Evolutionary conservation across 2,329 filamentous ascomycete species (phyloP), one percentile per base, ranked within the genome.

Genomic region (Botryotinia convoluta): DNA sequence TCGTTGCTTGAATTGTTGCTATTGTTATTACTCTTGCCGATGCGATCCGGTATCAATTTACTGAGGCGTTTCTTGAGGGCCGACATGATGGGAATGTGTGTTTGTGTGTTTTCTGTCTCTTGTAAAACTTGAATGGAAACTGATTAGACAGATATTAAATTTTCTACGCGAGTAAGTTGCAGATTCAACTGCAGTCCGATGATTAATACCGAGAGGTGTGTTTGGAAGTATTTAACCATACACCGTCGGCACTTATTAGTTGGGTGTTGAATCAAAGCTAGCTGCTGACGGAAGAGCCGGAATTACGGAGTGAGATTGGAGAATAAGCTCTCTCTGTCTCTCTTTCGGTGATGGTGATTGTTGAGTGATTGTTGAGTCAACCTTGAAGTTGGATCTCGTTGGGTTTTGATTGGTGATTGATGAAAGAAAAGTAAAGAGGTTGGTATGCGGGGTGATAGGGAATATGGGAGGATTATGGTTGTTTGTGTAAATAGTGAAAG

Each of bases 21-120:
- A 32, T 71, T 74, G 12, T 51, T 64, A n/a, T 74, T 54, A 18
- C n/a, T 71, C 39, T 57, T 67, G 4, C 73, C 69, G 1, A 51
- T 45, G 51, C 39, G 69, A 65, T 77, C 57, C 1, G 75, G 74
- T 73, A 75, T 77, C 37, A 80, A 62, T 72, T 78, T 80, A 60
- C 65, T 73, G 67, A 80, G 76, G 16, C 75, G 76, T 61, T 79
- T 80, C 76, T 78, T 79, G 64, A 80, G 57, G 73, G 79, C 78
- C 48, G 77, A 78, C 79, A 80, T 80, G 26, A 71, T 77, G 71
- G 48, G 16, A 37, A 32, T n/a, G 3, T 44, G 42, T 44, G 9
- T 63, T 32, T 8, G 37, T 71, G 35, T 32, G n/a, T 54, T 16
- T 54, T 54, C 26, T 18, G 14, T 14, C 54, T 51, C 16, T 26